phyloP scores from a whole-genome alignment of 148 eudicot genomes.

The Rhododendron vialii region DNA sequence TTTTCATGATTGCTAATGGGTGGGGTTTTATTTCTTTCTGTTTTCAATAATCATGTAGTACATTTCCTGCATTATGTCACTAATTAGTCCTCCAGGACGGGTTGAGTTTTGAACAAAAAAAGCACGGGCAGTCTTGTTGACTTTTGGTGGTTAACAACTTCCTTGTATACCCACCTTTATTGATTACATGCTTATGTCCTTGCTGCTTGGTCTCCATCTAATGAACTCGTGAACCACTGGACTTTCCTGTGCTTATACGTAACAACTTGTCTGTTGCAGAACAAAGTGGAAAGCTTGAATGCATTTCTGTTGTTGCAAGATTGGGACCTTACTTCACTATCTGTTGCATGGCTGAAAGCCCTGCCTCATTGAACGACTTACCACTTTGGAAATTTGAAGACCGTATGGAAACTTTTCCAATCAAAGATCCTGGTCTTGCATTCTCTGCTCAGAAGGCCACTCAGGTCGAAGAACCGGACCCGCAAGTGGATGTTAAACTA shows the following conservation, averaged over 20 bases:
- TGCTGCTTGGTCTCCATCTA: not conserved
- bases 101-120: not conserved
- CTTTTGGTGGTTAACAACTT: not conserved
- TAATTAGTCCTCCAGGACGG: not conserved
- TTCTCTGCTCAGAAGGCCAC: slow-evolving; percentile 83
- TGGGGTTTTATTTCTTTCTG: not conserved
- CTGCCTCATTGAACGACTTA: slow-evolving; percentile 81
- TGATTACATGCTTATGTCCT: not conserved
- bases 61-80: not conserved
- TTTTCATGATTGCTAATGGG: not conserved
- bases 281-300: slow-evolving; percentile 97
- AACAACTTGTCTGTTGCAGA: slow-evolving; percentile 40
- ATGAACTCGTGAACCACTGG: not conserved
- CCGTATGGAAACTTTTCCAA: slow-evolving; percentile 66
- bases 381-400: slow-evolving; percentile 97
- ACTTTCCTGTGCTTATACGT: not conserved
- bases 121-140: not conserved
- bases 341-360: slow-evolving; percentile 93
- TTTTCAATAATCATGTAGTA: not conserved
- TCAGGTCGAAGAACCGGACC: slow-evolving; percentile 94
- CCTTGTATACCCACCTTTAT: not conserved
- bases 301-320: slow-evolving; percentile 67
- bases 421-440: slow-evolving; percentile 82
- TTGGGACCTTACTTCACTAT: slow-evolving; percentile 70
- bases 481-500: slow-evolving; percentile 70